phyloP scores from a whole-genome alignment of 306 rosid genomes.

The Myrica gale region DNA sequence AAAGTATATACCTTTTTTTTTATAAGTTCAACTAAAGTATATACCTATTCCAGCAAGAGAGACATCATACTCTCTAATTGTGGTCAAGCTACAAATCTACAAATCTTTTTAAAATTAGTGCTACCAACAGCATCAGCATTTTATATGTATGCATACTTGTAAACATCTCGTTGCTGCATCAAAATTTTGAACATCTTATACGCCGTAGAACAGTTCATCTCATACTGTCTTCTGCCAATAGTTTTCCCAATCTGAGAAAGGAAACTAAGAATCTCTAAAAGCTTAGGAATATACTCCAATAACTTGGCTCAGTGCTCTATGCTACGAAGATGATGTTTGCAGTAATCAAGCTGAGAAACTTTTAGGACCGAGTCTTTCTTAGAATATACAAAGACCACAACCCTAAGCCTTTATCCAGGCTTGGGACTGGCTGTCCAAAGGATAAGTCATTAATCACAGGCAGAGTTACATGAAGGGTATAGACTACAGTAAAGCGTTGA shows the following conservation, averaged over 20 bases:
- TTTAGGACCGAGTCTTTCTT: background rate
- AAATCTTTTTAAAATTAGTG: background rate
- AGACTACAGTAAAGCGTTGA: background rate
- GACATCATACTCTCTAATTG: background rate
- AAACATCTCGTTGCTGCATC: background rate
- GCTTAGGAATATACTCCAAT: background rate
- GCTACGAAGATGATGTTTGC: background rate
- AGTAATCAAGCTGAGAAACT: background rate
- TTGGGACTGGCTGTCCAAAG: conserved; percentile 3
- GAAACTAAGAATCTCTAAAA: background rate
- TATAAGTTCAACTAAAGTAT: too few relatives aligned
- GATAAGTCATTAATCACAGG: background rate
- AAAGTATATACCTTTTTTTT: too few relatives aligned
- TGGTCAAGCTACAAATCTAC: background rate
- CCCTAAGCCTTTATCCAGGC: background rate
- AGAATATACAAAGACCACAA: background rate
- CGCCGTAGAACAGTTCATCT: background rate
- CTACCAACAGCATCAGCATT: background rate
- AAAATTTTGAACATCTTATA: background rate
- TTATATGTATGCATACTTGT: background rate
- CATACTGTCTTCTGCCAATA: background rate
- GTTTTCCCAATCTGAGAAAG: background rate
- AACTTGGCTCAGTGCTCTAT: background rate
- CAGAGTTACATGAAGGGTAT: background rate
- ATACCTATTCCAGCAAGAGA: background rate